A percentile compares a stretch with the other conserved stretches of the same genome.
Conservation (phyloP, 1,284 basidiomycete genomes). For the Crucibulum cyathiforme region DNA sequence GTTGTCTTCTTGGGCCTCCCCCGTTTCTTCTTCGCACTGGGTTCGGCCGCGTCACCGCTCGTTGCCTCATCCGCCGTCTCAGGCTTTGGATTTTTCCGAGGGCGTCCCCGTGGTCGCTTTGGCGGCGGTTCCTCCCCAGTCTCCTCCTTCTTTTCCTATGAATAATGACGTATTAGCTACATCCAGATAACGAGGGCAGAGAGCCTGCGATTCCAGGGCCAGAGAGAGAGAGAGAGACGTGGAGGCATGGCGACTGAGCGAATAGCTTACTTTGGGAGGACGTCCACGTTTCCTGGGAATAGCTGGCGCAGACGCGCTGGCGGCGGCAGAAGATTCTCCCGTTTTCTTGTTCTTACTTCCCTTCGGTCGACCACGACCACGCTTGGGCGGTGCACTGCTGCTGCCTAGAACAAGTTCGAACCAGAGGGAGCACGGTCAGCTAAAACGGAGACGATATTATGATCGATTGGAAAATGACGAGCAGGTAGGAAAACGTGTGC, state of each 20-base stretch:
- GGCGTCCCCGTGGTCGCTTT: conserved; percentile 76
- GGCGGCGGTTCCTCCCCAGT: conserved; percentile 53
- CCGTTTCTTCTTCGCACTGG: conserved; percentile 67
- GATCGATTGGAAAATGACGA: conserved; percentile 15
- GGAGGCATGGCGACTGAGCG: conserved; percentile 13
- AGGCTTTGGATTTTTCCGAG: conserved; percentile 69
- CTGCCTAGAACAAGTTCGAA: conserved; percentile 24
- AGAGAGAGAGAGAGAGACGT: conserved; percentile 19
- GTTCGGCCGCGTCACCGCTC: conserved; percentile 48
- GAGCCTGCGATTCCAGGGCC: conserved; percentile 6
- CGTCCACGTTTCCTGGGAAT: conserved; percentile 70
- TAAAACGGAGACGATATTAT: conserved; percentile 2
- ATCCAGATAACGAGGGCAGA: conserved; percentile 12
- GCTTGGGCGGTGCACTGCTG: conserved; percentile 52
- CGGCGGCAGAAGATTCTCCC: conserved; percentile 41
- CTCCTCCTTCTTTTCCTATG: conserved; percentile 64
- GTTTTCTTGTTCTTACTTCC: conserved; percentile 84
- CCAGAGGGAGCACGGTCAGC: conserved; percentile 23
- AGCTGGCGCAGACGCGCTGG: conserved; percentile 42
- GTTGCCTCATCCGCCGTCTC: conserved; percentile 47
- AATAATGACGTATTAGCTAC: conserved; percentile 12
- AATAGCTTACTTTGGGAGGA: conserved; percentile 71
- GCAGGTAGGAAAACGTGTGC: conserved; percentile 5
- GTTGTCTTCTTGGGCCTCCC: conserved; percentile 71
- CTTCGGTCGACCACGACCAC: conserved; percentile 79